Conservation (phyloP, 768 basidiomycete species). For the Pholiota microspora region DNA sequence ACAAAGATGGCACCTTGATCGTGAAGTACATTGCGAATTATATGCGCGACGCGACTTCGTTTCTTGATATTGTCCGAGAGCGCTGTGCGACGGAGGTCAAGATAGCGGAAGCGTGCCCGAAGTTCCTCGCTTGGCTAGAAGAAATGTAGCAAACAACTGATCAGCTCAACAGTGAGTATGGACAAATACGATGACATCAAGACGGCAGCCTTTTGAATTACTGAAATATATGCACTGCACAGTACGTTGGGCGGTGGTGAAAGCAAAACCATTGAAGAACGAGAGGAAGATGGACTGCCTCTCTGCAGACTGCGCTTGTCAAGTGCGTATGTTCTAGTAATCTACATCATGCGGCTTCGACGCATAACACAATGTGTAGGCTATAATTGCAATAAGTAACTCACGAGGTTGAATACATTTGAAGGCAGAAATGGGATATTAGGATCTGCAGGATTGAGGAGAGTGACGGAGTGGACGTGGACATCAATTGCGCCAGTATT, state of each 20-base stretch:
- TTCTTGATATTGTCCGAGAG: constrained; percentile 79
- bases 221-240: no score
- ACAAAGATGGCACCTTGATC: constrained; percentile 51
- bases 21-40: constrained; percentile 71
- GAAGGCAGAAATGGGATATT: constrained; percentile 85
- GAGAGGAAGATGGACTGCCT: no score
- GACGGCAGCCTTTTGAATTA: no score
- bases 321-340: no score
- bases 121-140: constrained; percentile 81
- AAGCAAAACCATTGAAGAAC: no score
- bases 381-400: no score
- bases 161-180: no score
- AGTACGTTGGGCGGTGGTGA: no score
- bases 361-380: no score
- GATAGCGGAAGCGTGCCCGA: constrained; percentile 80
- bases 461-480: constrained; percentile 59
- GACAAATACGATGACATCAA: no score
- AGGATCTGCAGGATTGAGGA: constrained; percentile 76
- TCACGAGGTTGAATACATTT: constrained; percentile 70
- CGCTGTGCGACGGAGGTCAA: constrained; percentile 79
- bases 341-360: no score
- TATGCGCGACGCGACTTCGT: constrained; percentile 78
- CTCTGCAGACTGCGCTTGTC: no score
- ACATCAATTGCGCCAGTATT: constrained; percentile 81
- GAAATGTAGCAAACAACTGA: constrained; percentile 4